These are phyloP conservation scores for Epichloe coenophiala DNA, from an alignment of 2,329 filamentous ascomycete genomes.

Conservation along the genomic window DNA sequence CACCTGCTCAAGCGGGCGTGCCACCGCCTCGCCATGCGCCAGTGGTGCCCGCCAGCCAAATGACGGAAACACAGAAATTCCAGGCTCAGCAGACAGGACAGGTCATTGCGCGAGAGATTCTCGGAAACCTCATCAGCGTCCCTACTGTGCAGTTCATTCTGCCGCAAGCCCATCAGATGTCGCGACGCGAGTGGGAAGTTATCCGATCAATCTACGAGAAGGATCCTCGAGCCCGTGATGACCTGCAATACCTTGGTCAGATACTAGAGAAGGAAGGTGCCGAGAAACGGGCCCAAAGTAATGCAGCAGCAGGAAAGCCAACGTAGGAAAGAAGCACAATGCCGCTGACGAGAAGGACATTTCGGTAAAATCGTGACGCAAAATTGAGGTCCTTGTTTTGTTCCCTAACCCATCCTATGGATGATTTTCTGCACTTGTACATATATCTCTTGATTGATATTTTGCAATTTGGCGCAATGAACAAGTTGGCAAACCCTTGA, in stretches of 20 bases:
- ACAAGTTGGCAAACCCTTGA: too few species aligned
- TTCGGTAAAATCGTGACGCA: neutral
- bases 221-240: slow-evolving; percentile 50
- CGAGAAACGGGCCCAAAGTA: slow-evolving; percentile 8
- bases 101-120: slow-evolving; percentile 44
- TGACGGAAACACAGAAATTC: slow-evolving; percentile 22
- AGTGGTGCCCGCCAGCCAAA: slow-evolving; percentile 6
- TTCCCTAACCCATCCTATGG: neutral
- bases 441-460: too few species aligned
- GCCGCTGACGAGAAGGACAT: neutral
- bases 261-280: slow-evolving; percentile 37
- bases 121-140: slow-evolving; percentile 48
- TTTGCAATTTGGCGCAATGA: too few species aligned
- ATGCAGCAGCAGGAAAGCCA: slow-evolving; percentile 2
- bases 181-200: slow-evolving; percentile 59
- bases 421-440: neutral
- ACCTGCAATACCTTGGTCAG: slow-evolving; percentile 42
- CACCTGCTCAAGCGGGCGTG: slow-evolving; percentile 5
- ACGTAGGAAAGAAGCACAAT: neutral
- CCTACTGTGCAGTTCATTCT: slow-evolving; percentile 58
- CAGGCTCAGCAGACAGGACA: slow-evolving; percentile 39
- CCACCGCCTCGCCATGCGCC: neutral
- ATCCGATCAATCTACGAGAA: slow-evolving; percentile 54
- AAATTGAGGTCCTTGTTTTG: neutral
- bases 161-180: slow-evolving; percentile 54